phyloP scores from a whole-genome alignment of 73 alveolate species.

The Uronychia binucleata region DNA sequence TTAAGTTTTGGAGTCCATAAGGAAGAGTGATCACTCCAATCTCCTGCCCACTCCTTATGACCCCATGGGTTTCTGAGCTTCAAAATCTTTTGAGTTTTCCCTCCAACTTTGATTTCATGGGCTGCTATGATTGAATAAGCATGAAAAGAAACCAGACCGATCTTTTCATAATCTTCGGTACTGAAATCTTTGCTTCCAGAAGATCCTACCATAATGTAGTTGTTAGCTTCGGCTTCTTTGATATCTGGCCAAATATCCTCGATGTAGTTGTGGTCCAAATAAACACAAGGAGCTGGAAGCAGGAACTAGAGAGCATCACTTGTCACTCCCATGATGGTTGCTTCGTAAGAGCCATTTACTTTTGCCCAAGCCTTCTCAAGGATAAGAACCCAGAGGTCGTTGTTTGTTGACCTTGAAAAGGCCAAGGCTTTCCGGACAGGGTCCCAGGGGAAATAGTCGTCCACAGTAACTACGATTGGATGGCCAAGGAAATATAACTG shows the following conservation, averaged over 20 bases:
- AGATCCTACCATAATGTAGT: conserved; percentile 71
- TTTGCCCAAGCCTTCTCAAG: conserved; percentile 98
- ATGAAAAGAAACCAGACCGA: conserved; percentile 57
- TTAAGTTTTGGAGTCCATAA: conserved; percentile 55
- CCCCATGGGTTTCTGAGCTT: conserved; percentile 76
- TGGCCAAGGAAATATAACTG: conserved; percentile 64
- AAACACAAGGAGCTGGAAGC: conserved; percentile 86
- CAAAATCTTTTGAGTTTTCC: conserved; percentile 21
- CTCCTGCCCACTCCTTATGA: conserved; percentile 68
- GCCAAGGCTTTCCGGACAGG: conserved; percentile 63
- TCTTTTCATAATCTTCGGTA: conserved; percentile 1
- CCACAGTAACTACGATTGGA: conserved; percentile 69
- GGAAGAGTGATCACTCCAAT: conserved; percentile 52
- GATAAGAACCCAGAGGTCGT: conserved; percentile 95
- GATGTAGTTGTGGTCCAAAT: conserved; percentile 58
- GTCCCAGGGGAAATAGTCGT: conserved; percentile 81
- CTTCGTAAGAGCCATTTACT: conserved; percentile 86
- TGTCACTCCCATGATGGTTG: conserved; percentile 87
- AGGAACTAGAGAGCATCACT: conserved; percentile 82
- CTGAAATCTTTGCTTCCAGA: conserved; percentile 24
- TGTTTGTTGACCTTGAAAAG: conserved; percentile 63
- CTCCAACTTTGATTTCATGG: conserved; percentile 3
- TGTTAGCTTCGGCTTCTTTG: conserved; percentile 57
- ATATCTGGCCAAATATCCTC: conserved; percentile 56
- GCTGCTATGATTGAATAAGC: conserved; percentile 45